These are phyloP conservation scores for Tulasnella sp. DNA, from an alignment of 768 basidiomycete species.

Conservation along the genomic window DNA sequence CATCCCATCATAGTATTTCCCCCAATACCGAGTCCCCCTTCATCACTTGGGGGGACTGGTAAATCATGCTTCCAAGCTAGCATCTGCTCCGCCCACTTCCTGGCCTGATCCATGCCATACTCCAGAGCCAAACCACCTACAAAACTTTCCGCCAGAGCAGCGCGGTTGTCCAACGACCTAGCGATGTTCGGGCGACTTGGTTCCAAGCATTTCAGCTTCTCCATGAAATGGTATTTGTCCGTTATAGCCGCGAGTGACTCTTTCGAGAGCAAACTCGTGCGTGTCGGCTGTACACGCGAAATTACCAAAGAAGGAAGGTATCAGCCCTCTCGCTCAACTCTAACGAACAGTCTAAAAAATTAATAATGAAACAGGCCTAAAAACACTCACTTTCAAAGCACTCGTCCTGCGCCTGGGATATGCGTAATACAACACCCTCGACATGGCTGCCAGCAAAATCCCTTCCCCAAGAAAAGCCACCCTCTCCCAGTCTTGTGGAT, in stretches of 20 bases:
- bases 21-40: neutral
- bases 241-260: slow-evolving; percentile 20
- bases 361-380: neutral
- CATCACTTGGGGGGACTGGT: neutral
- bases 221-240: slow-evolving; percentile 8
- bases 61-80: neutral
- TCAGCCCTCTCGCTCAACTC: neutral
- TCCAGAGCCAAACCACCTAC: slow-evolving; percentile 8
- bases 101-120: neutral
- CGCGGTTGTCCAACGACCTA: slow-evolving; percentile 8
- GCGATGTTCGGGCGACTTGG: neutral
- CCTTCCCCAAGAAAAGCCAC: slow-evolving; percentile 25
- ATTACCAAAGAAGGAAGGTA: neutral
- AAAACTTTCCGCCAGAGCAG: slow-evolving; percentile 9
- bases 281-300: neutral
- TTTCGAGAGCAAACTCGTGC: neutral
- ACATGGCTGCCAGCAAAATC: slow-evolving; percentile 10
- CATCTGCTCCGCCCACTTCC: slow-evolving; percentile 16
- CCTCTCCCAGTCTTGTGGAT: slow-evolving; percentile 19
- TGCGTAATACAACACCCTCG: slow-evolving; percentile 11
- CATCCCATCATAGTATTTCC: neutral
- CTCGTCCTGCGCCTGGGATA: neutral
- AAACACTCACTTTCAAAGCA: neutral
- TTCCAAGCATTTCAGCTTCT: slow-evolving; percentile 11
- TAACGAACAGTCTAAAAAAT: neutral